Evolutionary conservation across 139 green algal species (phyloP), one percentile per base, ranked within the genome.

Genomic region (Monoraphidium neglectum): DNA sequence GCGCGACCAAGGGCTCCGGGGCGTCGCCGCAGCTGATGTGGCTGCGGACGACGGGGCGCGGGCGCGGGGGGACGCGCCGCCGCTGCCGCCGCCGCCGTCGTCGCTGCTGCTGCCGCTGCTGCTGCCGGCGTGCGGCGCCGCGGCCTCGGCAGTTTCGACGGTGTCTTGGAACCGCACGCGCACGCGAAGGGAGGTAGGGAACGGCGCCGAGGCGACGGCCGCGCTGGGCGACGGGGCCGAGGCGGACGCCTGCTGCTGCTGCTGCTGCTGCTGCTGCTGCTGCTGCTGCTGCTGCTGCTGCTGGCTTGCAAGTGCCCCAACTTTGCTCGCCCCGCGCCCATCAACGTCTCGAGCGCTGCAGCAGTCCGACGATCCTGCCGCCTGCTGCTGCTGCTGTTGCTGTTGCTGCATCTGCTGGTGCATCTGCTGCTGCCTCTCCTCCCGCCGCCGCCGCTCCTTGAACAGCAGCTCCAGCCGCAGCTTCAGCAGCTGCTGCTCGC

Each of bases 41-140:
- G 56, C 26, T 12, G 56, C 12, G 6, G 56, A 15, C 10, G 56
- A 18, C 56, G 56, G 10, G 24, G 56, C 6, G 26, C 26, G 56
- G 26, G 56, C 26, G n/a, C 56, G 26, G 10, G 24, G 56, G 12
- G 5, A 10, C 12, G 5, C 21, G 56, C 56, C 21, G 56, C 56
- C 21, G 56, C 56, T 63, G 56, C 56, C 21, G 56, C 56, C 21
- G 56, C 56, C 21, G 56, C 56, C 21, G 56, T 15, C 23, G 36
- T 18, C n/a, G 65, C 56, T 37, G 24, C 79, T 30, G 40, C 77
- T 63, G 56, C 56, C n/a, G 10, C 56, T 12, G 56, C 56, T 63
- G 56, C 13, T 63, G 56, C 13, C 21, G 10, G n/a, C n/a, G n/a
- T n/a, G n/a, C n/a, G n/a, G n/a, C n/a, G n/a, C n/a, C n/a, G n/a